Evolutionary conservation across 768 basidiomycete genomes (phyloP), one percentile per base, ranked within the genome.

Genomic region (Multifurca ochricompacta): DNA sequence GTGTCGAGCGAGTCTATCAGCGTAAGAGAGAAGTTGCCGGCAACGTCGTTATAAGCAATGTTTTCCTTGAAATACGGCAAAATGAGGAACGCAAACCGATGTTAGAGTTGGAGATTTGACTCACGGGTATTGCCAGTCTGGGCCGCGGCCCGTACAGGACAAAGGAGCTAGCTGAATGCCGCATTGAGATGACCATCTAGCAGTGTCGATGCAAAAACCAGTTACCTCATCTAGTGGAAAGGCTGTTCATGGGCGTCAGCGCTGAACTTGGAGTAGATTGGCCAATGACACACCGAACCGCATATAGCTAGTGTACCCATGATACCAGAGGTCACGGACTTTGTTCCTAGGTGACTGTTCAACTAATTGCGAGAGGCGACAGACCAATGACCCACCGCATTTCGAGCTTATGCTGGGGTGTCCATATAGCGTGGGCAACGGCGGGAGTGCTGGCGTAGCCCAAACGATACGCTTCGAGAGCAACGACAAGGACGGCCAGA

Each of bases 231-330:
- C 90, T 64, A 86, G 68, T 18, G 90, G 90, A 63, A 90, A 91
- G n/a, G 87, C 88, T 88, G 58, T 8, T 37, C 23, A 48, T 14
- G 59, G 45, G 56, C 23, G 48, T 54, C n/a, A 52, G 54, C 40
- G 28, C 52, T 25, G 39, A 48, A 21, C 25, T 46, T 28, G 46
- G 36, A 34, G 23, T 36, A 31, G 23, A 66, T 70, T 62, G 10
- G 21, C 25, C 25, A 45, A 16, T n/a, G 10, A 60, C 65, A 18
- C 59, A 90, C 89, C 93, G 66, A 78, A 79, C 43, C 70, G 76
- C 92, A 95, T 94, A 68, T 96, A 96, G 62, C 80, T 82, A 63
- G 89, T 69, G 64, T 84, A 96, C 0, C 92, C 93, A 73, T 95
- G 92, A 64, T 89, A 85, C 86, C 90, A 96, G 4, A 95, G 71